A percentile compares a stretch with the other conserved stretches of the same genome.
phyloP scores from a whole-genome alignment of 176 grass and related monocot species.

The Oryza glaberrima region DNA sequence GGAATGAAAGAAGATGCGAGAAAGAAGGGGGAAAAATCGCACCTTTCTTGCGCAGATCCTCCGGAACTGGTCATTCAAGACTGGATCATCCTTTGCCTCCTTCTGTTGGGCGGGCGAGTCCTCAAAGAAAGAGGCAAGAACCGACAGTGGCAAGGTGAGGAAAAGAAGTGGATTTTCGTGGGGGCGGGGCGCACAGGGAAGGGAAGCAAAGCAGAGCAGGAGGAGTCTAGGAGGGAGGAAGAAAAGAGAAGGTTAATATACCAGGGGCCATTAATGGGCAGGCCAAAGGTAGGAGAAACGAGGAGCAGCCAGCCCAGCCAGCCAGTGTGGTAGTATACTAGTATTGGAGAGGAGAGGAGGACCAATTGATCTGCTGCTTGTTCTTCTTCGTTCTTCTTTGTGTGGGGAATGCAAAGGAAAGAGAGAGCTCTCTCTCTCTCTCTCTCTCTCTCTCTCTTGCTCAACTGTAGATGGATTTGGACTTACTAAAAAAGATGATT shows the following conservation, averaged over 20 bases:
- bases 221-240: too few relatives aligned
- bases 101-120: background rate
- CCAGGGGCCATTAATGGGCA: too few relatives aligned
- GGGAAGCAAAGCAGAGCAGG: background rate
- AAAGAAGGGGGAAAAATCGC: background rate
- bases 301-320: too few relatives aligned
- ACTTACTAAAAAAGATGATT: too few relatives aligned
- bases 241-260: background rate
- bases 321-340: too few relatives aligned
- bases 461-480: too few relatives aligned
- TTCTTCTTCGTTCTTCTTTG: background rate
- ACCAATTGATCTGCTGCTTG: too few relatives aligned
- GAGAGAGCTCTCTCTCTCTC: background rate
- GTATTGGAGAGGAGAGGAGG: too few relatives aligned
- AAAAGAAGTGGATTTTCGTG: background rate
- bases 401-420: background rate
- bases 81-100: background rate
- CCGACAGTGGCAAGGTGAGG: background rate
- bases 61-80: background rate
- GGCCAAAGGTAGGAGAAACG: too few relatives aligned
- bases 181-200: too few relatives aligned
- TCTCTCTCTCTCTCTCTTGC: too few relatives aligned
- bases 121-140: background rate
- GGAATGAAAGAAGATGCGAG: background rate
- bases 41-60: conserved; percentile 14